A percentile compares a stretch with the other conserved stretches of the same genome.
Conservation (phyloP, 371 early-diverging fungal species). For the Synchytrium microbalum region DNA sequence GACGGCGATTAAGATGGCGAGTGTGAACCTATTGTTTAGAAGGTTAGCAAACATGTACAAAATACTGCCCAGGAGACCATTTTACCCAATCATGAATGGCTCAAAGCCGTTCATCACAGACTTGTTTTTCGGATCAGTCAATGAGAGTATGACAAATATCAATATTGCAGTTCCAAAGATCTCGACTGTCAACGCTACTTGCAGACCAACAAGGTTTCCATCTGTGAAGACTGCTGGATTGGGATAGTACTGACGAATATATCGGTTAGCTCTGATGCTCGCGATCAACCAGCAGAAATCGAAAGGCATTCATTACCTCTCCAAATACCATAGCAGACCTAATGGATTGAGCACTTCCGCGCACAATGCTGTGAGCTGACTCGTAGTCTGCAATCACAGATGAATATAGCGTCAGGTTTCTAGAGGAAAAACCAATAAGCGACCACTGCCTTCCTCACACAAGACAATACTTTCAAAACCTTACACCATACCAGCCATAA, state of each 20-base stretch:
- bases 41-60: conserved; percentile 39
- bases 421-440: not conserved
- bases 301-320: conserved; percentile 3
- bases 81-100: conserved; percentile 53
- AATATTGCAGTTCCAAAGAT: conserved; percentile 70
- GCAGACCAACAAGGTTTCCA: conserved; percentile 43
- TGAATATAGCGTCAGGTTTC: conserved; percentile 9
- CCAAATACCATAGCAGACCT: conserved; percentile 22
- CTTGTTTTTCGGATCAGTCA: conserved; percentile 60
- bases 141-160: conserved; percentile 56
- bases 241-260: conserved; percentile 12
- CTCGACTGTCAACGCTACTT: conserved; percentile 63
- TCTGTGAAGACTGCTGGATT: conserved; percentile 13
- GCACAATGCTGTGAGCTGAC: conserved; percentile 1
- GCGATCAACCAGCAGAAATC: conserved; percentile 1
- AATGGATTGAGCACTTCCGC: conserved; percentile 7
- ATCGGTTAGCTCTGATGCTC: not conserved
- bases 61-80: conserved; percentile 59
- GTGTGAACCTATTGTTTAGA: conserved; percentile 53
- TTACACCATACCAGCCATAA: conserved; percentile 13
- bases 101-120: conserved; percentile 41
- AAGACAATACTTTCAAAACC: not conserved
- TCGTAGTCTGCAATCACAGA: conserved; percentile 11
- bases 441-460: no score
- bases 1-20: conserved; percentile 49